Evolutionary conservation across 2,329 filamentous ascomycete species (phyloP).

Genomic region (Exutisphaerella laricina): DNA sequence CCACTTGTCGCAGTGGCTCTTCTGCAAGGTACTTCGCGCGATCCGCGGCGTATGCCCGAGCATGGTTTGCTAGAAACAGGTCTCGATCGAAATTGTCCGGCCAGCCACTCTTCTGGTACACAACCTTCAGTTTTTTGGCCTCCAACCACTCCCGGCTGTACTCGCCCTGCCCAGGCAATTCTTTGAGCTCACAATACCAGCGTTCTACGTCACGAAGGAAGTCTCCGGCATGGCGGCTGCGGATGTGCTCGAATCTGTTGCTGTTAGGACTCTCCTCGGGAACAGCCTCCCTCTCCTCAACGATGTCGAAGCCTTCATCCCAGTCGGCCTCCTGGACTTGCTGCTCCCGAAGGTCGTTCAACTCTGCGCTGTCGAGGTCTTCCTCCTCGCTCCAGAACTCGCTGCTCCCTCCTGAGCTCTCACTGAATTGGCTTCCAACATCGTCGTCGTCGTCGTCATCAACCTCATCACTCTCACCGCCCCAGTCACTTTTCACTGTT

Average conservation of each 20-base stretch:
- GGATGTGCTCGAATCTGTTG: slow-evolving; percentile 7
- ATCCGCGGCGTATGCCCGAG: slow-evolving; percentile 7
- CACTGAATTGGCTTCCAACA: neutral
- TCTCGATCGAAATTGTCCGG: slow-evolving; percentile 16
- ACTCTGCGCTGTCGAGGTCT: neutral
- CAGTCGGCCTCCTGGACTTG: slow-evolving; percentile 6
- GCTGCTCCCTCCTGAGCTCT: slow-evolving; percentile 7
- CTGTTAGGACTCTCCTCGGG: slow-evolving; percentile 6
- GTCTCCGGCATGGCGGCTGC: slow-evolving; percentile 8
- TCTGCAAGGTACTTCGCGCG: slow-evolving; percentile 9
- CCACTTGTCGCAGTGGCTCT: slow-evolving; percentile 9
- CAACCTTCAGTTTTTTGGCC: neutral
- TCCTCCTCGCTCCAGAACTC: slow-evolving; percentile 8
- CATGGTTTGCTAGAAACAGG: slow-evolving; percentile 10
- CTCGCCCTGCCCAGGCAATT: slow-evolving; percentile 10
- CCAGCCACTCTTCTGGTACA: slow-evolving; percentile 15
- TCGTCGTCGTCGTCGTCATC: slow-evolving; percentile 3
- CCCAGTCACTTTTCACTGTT: slow-evolving; percentile 12
- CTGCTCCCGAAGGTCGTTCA: slow-evolving; percentile 5
- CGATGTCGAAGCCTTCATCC: slow-evolving; percentile 13
- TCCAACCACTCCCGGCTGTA: slow-evolving; percentile 7
- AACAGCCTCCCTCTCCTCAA: slow-evolving; percentile 4
- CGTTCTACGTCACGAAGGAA: slow-evolving; percentile 13
- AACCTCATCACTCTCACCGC: slow-evolving; percentile 3
- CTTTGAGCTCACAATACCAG: slow-evolving; percentile 13